Evolutionary conservation across 495 filamentous ascomycete species (phyloP).

Genomic region (Parachaetomium inaequale): DNA sequence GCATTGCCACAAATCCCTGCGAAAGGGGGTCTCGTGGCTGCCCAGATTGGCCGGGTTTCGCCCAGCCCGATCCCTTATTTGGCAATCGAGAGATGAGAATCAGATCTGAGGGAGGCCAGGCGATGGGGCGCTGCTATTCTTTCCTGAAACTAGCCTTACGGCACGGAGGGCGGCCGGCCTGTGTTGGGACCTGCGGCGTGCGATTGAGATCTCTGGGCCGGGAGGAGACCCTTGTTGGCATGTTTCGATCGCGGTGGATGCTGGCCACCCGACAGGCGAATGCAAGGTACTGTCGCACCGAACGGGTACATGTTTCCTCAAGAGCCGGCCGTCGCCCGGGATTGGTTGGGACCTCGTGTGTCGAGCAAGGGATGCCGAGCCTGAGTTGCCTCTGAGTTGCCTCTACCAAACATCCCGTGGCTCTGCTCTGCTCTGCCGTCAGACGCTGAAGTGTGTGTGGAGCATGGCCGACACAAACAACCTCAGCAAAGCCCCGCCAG

Average conservation of each 20-base stretch:
- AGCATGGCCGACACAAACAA: neutral
- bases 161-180: constrained; percentile 4
- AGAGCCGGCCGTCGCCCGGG: neutral
- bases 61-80: constrained; percentile 13
- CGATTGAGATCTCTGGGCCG: constrained; percentile 7
- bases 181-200: neutral
- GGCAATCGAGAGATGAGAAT: neutral
- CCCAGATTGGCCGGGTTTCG: constrained; percentile 35
- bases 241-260: constrained; percentile 14
- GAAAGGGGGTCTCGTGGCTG: constrained; percentile 45
- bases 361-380: neutral
- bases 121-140: constrained; percentile 16
- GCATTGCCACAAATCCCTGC: constrained; percentile 42
- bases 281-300: constrained; percentile 18
- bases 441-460: constrained; percentile 4
- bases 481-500: neutral
- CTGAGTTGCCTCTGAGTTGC: neutral
- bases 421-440: neutral
- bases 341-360: neutral
- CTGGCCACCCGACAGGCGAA: constrained; percentile 9
- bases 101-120: neutral
- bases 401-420: neutral
- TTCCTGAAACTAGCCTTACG: constrained; percentile 20
- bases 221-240: neutral
- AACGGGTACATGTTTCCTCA: neutral